Evolutionary conservation across 2,329 filamentous ascomycete species (phyloP), one percentile per base, ranked within the genome.

Genomic region (Clonostachys rhizophaga): DNA sequence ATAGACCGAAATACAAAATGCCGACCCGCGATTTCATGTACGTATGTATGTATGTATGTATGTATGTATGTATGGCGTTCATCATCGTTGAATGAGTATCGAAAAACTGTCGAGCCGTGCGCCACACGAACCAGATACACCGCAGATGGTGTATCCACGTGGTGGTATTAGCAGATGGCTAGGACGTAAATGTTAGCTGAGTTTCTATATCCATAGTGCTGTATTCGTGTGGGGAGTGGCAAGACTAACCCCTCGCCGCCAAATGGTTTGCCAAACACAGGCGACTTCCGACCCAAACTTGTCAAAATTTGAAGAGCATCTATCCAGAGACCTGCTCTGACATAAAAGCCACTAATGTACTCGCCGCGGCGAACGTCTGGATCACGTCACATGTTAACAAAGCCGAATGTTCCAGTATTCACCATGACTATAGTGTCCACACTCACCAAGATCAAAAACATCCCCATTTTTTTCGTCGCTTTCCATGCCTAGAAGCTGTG

Each of bases 271-370:
- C 94, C 94, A 73, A 85, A 97, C 50, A 95, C 70, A 47, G 85
- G 82, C 34, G 92, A 96, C 63, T 86, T 87, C 57, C 91, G 81
- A n/a, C 91, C 91, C 50, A 89, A 70, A 58, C 85, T 96, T 2
- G 94, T 97, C 65, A 96, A 71, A 52, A 97, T 85, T 63, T 96
- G 90, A 45, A 97, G 78, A 12, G 85, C 92, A 63, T 96, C 90
- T 54, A 97, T 86, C 83, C 87, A 94, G 50, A 81, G 73, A 18
- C 89, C 91, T 44, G 87, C 84, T 54, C 91, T 78, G 45, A 97
- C 73, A 56, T 86, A 80, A 63, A 99, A 96, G 9, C 94, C 94
- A 50, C 90, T 83, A 41, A 99, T 75, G 51, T 88, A 86, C 69
- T 99, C 94, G 47, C 91, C 91, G 47, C 84, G 84, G 40, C 89